Percentiles rank a stretch among this genome's conserved stretches.
These are phyloP conservation scores for Fusarium marasasianum DNA, from an alignment of 2,329 filamentous ascomycete species.

Conservation along the genomic window DNA sequence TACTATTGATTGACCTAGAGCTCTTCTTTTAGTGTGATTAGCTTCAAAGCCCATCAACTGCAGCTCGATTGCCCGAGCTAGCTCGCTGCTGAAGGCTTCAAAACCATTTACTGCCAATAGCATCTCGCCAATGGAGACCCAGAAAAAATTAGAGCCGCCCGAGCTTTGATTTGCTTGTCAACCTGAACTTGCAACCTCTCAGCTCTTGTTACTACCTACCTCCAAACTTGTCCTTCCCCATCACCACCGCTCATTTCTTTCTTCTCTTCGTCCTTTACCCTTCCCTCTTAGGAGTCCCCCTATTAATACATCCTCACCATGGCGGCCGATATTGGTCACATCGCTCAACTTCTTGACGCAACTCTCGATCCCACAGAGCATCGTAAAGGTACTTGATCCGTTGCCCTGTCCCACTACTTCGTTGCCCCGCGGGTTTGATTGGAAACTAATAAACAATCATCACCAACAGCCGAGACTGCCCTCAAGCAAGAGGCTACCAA, in stretches of 20 bases:
- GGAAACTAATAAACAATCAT: conserved; percentile 50
- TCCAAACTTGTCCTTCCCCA: conserved; percentile 29
- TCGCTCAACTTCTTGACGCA: conserved; percentile 88
- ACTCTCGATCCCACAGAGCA: conserved; percentile 89
- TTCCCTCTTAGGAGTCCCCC: conserved; percentile 9
- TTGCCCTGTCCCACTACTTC: conserved; percentile 37
- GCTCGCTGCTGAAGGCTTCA: neutral
- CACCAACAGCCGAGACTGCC: conserved; percentile 76
- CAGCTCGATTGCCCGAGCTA: conserved; percentile 2
- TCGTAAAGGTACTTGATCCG: conserved; percentile 76
- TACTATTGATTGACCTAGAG: neutral
- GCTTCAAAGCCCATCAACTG: conserved; percentile 17
- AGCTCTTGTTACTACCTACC: conserved; percentile 26
- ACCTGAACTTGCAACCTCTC: conserved; percentile 16
- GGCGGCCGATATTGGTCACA: conserved; percentile 65
- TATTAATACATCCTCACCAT: conserved; percentile 52
- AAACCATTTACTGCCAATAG: neutral
- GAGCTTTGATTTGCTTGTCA: conserved; percentile 28
- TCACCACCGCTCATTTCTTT: conserved; percentile 35
- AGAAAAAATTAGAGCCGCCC: conserved; percentile 21
- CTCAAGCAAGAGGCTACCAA: conserved; percentile 83
- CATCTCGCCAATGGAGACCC: conserved; percentile 18
- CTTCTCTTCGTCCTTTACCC: conserved; percentile 27
- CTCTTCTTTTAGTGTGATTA: conserved; percentile 8
- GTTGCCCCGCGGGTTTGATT: conserved; percentile 42